Base-by-base conservation (phyloP, 495 filamentous ascomycete species). In the Xylaria nigripes region DNA sequence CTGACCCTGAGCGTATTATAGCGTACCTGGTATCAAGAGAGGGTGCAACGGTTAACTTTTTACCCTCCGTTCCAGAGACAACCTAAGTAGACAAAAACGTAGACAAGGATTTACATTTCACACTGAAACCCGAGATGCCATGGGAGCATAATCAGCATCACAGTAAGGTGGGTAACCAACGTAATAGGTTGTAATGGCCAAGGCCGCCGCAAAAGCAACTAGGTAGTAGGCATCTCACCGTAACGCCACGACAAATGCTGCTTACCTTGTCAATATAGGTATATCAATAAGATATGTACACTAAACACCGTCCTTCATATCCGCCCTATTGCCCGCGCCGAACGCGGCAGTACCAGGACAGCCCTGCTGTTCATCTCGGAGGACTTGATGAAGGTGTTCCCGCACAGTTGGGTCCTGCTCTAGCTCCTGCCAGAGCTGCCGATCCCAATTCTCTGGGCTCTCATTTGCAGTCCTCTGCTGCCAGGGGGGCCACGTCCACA, bases 381-480 rank as follows among this genome's bases (percentile, higher is more conserved):
- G 13, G 1, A 23, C 18, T 19, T 41, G 25, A 25, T 22, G 32
- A n/a, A 57, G 18, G 1, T 51, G 42, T 18, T 65, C 65, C 22
- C 50, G 58, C 2, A 70, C 63, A 1, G 50, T 58, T 5, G 69
- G 63, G 44, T 73, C 68, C 50, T 68, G 56, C 61, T 76, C 72
- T 47, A 76, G 61, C 42, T 71, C 70, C 55, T 76, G 73, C 73
- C 73, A 76, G 7, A 74, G 57, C 63, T 73, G 68, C 1, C 72
- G 57, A 34, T 73, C 72, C 73, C 70, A 74, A 22, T 61, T 64
- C 15, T 61, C 63, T 10, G 25, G 21, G 10, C 36, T 21, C 18
- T 64, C 59, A n/a, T 34, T 30, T 40, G 25, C 57, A 45, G 50
- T 62, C 15, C 30, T 47, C 15, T 46, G 23, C 15, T 27, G 25